Evolutionary conservation across 2,329 filamentous ascomycete species (phyloP).

Genomic region (Neurospora crassa): DNA sequence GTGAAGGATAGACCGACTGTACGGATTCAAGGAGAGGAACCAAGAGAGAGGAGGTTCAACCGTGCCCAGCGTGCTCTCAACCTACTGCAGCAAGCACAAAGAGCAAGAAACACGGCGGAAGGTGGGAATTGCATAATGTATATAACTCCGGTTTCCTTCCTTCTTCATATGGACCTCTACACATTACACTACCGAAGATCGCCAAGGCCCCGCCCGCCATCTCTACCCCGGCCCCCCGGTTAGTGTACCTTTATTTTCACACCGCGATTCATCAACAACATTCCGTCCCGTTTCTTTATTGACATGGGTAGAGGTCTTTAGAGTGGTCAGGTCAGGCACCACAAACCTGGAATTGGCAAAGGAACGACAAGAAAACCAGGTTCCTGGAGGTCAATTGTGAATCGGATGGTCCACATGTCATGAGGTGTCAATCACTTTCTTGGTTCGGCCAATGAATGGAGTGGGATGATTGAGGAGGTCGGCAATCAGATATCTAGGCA

Average conservation of each 20-base stretch:
- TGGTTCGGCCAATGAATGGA: neutral
- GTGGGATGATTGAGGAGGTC: neutral
- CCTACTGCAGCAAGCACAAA: neutral
- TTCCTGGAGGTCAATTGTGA: neutral
- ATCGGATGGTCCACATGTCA: neutral
- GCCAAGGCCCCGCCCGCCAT: neutral
- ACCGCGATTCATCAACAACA: too few relatives aligned
- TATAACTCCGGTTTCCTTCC: neutral
- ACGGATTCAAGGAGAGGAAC: neutral
- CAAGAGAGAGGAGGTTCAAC: neutral
- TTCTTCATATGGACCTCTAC: neutral
- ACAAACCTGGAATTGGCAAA: neutral
- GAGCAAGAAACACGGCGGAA: neutral
- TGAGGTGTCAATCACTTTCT: neutral
- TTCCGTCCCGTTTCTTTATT: too few relatives aligned
- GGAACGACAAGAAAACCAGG: neutral
- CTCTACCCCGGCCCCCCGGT: too few relatives aligned
- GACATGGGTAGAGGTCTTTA: too few relatives aligned
- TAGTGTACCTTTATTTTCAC: too few relatives aligned
- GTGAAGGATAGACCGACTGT: neutral
- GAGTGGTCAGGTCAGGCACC: neutral
- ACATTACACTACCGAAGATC: neutral
- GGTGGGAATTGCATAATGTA: neutral
- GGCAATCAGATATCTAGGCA: neutral
- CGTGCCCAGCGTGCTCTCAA: neutral